Base-by-base conservation (phyloP, 2,329 filamentous ascomycete genomes). In the Diplodia mutila region DNA sequence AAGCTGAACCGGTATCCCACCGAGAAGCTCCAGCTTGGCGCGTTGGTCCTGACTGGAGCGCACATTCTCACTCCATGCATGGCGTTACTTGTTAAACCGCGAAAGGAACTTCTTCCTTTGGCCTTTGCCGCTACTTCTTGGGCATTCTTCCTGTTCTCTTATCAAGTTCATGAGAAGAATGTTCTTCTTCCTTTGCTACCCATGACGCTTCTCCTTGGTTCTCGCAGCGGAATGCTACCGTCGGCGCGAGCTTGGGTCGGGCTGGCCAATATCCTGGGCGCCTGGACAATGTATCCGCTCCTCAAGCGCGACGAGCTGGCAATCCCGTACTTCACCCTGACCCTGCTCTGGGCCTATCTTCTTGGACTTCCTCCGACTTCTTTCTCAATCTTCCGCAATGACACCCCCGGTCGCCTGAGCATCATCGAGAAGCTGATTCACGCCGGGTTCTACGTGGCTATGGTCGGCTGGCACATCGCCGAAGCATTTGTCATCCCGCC, bases 131-230 rank as follows among this genome's bases (percentile, higher is more conserved):
- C 91, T 1, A 93, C 92, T 0, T 91, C 94, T 1, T 99, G 95
- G 95, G 94, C 91, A 0, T 99, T 99, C 83, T 99, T 98, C 78
- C 84, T 99, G 18, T 98, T 96, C 81, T 96, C 93, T 73, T 99
- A 97, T 78, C 95, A 99, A 77, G 96, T 99, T 0, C 95, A 99
- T 75, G 95, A 99, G 81, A 99, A 99, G 85, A 97, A 94, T 71
- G 93, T 97, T 0, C 84, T 99, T 5, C 86, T 99, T 2, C 96
- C 95, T 0, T 83, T 99, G 55, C 87, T 98, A 77, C 95, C 95
- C 0, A 97, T 96, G 91, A 98, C 94, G 0, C 80, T 97, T 7
- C 84, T 98, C 5, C 84, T 99, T 48, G 91, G 91, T 18, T 89
- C 91, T 18, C 87, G 90, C 70, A 87, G 91, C 59, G 94, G 94